Evolutionary conservation across 2,329 filamentous ascomycete genomes (phyloP), one percentile per base, ranked within the genome.

Genomic region (Leptographium procerum): DNA sequence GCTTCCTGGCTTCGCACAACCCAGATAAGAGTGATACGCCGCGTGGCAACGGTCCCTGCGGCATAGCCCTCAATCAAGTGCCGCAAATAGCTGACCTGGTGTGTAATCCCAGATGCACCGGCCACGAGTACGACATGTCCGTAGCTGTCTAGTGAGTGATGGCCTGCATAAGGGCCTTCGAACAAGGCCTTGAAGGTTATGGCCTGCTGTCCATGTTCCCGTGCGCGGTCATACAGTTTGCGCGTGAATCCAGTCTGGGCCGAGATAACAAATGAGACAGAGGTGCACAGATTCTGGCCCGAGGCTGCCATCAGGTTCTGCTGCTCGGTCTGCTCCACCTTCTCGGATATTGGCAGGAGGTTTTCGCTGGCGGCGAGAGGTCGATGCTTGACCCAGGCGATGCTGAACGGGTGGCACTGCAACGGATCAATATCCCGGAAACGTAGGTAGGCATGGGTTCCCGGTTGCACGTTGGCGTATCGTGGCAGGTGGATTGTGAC

Each of bases 101-200:
- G 92, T 1, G 92, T 96, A 72, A 99, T 97, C 62, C 94, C 94
- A 6, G 94, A 91, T 59, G 92, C 89, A 59, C 91, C 91, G 14
- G 92, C 91, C 68, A 96, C 91, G 59, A 99, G 85, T 62, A 99
- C 82, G 51, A 86, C 85, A 50, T 95, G 94, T 45, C 94, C 92
- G 71, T 96, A 97, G 9, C 91, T 96, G 71, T 91, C 86, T 63
- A 97, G 85, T 61, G 84, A 85, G 72, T 96, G 87, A 68, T 90
- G 86, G 48, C 86, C 86, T 5, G 84, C 86, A 69, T 97, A 97
- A 0, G 94, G 92, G 0, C 94, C 94, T 73, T 97, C 94, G 61
- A 95, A 83, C 59, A 88, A 84, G 36, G 89, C 91, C 59, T 78
- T 80, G 58, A 91, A 76, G 13, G 78, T 77, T 61, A 91, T 74